A percentile compares a stretch with the other conserved stretches of the same genome.
Conservation (phyloP, 2,329 filamentous ascomycete genomes). For the Microcyclosporella mali region DNA sequence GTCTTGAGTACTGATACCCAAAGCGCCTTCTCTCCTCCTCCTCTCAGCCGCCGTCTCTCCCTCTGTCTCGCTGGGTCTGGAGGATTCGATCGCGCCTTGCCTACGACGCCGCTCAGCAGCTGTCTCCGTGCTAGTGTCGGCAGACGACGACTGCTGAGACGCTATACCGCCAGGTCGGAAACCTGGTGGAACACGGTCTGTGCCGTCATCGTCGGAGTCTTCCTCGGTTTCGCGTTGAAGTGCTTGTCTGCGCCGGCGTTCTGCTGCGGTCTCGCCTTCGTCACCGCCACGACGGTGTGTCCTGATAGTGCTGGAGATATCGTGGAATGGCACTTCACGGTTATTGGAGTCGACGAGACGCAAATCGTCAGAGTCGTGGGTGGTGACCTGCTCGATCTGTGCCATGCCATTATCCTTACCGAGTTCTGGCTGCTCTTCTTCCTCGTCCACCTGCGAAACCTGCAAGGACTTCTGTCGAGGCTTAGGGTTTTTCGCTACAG, state of each 20-base stretch:
- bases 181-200: constrained; percentile 32
- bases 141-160: constrained; percentile 7
- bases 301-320: constrained; percentile 31
- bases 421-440: constrained; percentile 17
- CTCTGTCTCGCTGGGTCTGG: constrained; percentile 32
- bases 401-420: constrained; percentile 10
- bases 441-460: constrained; percentile 16
- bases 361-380: constrained; percentile 37
- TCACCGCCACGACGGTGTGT: constrained; percentile 9
- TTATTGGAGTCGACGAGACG: constrained; percentile 42
- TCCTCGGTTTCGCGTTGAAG: constrained; percentile 20
- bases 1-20: constrained; percentile 50
- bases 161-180: constrained; percentile 1
- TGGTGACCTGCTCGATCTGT: constrained; percentile 34
- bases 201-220: constrained; percentile 36
- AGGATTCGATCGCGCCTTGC: no score
- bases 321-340: constrained; percentile 44
- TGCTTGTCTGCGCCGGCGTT: constrained; percentile 40
- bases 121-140: constrained; percentile 11
- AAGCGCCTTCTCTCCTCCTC: constrained; percentile 64
- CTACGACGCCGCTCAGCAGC: no score
- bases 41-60: constrained; percentile 69
- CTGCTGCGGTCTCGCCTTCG: constrained; percentile 33
- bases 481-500: constrained; percentile 8
- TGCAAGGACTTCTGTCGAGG: constrained; percentile 3